These are phyloP conservation scores for Agrocybe pediades DNA, from an alignment of 768 basidiomycete species.

Conservation along the genomic window DNA sequence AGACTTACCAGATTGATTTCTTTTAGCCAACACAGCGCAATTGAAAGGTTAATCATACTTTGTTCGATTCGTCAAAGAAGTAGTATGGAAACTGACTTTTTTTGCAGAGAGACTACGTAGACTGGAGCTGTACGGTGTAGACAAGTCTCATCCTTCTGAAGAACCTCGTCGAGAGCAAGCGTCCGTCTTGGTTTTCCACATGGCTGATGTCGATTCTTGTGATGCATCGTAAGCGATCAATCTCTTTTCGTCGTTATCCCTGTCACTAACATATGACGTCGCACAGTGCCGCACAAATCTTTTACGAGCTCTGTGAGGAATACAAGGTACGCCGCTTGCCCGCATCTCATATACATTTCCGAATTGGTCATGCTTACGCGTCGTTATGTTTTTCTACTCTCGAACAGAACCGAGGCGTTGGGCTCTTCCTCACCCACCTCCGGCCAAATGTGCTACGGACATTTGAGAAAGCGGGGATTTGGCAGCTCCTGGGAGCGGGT, in stretches of 20 bases:
- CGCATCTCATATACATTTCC: no score
- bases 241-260: background rate
- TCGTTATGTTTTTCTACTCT: constrained; percentile 3
- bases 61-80: background rate
- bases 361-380: no score
- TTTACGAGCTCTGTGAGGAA: constrained; percentile 75
- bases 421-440: constrained; percentile 54
- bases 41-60: constrained; percentile 92
- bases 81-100: background rate
- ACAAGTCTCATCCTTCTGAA: constrained; percentile 86
- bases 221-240: constrained; percentile 78
- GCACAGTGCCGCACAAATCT: constrained; percentile 77
- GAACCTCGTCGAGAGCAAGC: constrained; percentile 76
- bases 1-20: background rate
- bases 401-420: constrained; percentile 49
- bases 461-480: constrained; percentile 53
- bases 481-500: constrained; percentile 47
- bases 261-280: constrained; percentile 4
- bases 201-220: constrained; percentile 88
- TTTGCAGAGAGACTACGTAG: constrained; percentile 71
- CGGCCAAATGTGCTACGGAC: constrained; percentile 37
- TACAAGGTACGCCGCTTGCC: constrained; percentile 56
- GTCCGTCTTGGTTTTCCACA: constrained; percentile 83
- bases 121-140: constrained; percentile 85
- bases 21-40: constrained; percentile 88